Conservation (phyloP, 2,329 filamentous ascomycete species). For the Trichoderma cornu-damae region DNA sequence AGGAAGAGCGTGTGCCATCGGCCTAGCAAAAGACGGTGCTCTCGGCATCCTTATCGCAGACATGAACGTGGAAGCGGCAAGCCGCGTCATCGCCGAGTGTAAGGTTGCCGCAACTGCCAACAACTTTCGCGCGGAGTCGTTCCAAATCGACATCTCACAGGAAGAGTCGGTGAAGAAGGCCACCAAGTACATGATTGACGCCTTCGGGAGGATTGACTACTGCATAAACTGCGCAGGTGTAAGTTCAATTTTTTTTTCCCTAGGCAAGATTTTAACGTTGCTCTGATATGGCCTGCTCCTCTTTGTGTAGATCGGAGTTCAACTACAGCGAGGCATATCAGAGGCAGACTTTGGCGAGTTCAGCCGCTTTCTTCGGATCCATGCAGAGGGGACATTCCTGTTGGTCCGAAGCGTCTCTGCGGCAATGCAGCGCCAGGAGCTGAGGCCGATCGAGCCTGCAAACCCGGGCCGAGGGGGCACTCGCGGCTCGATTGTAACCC, state of each 20-base stretch:
- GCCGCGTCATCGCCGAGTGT: slow-evolving; percentile 9
- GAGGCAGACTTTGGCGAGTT: slow-evolving; percentile 18
- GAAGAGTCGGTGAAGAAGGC: slow-evolving; percentile 18
- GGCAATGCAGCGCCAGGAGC: slow-evolving; percentile 19
- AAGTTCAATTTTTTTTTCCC: background rate
- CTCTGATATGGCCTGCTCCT: background rate
- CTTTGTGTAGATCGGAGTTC: slow-evolving; percentile 6
- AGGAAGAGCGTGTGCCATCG: slow-evolving; percentile 15
- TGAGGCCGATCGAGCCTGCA: background rate
- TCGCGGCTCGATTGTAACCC: slow-evolving; percentile 20
- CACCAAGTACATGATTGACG: slow-evolving; percentile 6
- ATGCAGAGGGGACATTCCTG: slow-evolving; percentile 20
- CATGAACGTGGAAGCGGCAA: slow-evolving; percentile 15
- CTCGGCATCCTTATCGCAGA: slow-evolving; percentile 19
- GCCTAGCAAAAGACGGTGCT: slow-evolving; percentile 20
- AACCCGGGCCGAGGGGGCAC: slow-evolving; percentile 14
- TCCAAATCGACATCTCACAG: slow-evolving; percentile 18
- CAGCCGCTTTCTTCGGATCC: slow-evolving; percentile 15
- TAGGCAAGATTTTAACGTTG: background rate
- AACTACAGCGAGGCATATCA: slow-evolving; percentile 9
- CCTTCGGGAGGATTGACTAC: slow-evolving; percentile 22
- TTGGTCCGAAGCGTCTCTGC: slow-evolving; percentile 8
- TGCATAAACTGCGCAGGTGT: slow-evolving; percentile 21
- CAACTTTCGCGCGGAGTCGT: slow-evolving; percentile 6
- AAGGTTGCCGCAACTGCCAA: slow-evolving; percentile 15